These are phyloP conservation scores for Catharanthus roseus DNA, from an alignment of 257 asterid genomes.

Conservation along the genomic window DNA sequence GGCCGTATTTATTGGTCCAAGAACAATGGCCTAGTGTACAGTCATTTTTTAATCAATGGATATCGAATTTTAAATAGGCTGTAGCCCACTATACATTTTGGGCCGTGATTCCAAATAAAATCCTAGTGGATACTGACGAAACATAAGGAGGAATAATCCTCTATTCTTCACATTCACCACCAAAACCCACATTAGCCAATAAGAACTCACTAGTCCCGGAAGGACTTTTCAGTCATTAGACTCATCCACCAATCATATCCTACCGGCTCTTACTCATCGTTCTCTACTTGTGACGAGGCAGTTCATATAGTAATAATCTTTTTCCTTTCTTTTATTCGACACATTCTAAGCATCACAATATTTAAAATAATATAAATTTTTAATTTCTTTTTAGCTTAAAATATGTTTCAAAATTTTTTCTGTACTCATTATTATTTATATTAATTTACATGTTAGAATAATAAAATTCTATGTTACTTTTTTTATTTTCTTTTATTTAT, in stretches of 20 bases:
- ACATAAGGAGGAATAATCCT: neutral
- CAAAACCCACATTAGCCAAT: neutral
- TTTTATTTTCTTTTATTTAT: too few relatives aligned
- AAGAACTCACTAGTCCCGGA: too few relatives aligned
- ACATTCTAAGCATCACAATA: too few relatives aligned
- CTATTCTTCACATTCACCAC: neutral
- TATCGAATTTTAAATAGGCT: neutral
- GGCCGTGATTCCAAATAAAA: neutral
- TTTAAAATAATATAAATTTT: too few relatives aligned
- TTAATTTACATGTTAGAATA: too few relatives aligned
- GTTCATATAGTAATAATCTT: too few relatives aligned
- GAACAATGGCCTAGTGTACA: neutral
- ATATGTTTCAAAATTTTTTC: too few relatives aligned
- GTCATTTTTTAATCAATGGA: neutral
- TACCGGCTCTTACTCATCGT: neutral
- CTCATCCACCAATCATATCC: neutral
- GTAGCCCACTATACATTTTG: neutral
- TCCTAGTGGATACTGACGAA: neutral
- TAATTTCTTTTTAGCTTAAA: too few relatives aligned
- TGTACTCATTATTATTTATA: too few relatives aligned
- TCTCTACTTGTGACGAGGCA: neutral
- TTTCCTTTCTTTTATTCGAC: too few relatives aligned
- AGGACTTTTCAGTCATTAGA: neutral
- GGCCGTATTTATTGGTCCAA: neutral
- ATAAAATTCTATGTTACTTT: too few relatives aligned